Percentiles rank a stretch among this genome's conserved stretches.
Conservation (phyloP, 352 stramenopile genomes). For the Vaucheria bursata region DNA sequence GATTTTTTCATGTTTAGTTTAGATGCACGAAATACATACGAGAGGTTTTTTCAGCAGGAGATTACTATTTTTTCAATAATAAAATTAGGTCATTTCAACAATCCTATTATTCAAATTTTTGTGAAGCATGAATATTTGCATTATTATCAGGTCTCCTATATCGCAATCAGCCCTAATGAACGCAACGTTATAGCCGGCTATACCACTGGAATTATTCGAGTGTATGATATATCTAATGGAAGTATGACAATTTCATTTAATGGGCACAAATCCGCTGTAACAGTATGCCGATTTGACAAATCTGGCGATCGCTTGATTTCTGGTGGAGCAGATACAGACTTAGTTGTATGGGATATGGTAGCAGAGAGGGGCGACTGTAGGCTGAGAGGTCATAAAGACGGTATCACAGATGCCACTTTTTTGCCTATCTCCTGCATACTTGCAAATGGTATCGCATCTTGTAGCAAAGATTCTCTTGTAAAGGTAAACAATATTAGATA, state of each 20-base stretch:
- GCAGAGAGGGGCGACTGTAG: constrained; percentile 74
- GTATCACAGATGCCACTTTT: constrained; percentile 76
- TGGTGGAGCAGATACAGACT: constrained; percentile 80
- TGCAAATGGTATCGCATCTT: constrained; percentile 59
- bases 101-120: too few relatives aligned
- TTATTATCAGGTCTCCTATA: constrained; percentile 67
- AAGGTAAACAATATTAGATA: constrained; percentile 59
- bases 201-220: constrained; percentile 63
- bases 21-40: too few relatives aligned
- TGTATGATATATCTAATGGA: constrained; percentile 67
- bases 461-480: constrained; percentile 80
- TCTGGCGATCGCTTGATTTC: too few relatives aligned
- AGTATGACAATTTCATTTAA: constrained; percentile 70
- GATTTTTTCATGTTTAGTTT: too few relatives aligned
- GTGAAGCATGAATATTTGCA: too few relatives aligned
- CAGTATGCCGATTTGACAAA: constrained; percentile 23
- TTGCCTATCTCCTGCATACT: constrained; percentile 38
- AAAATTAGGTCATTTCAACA: too few relatives aligned
- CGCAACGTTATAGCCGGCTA: constrained; percentile 67
- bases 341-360: constrained; percentile 86
- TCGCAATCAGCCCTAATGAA: constrained; percentile 67
- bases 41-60: too few relatives aligned
- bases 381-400: constrained; percentile 81
- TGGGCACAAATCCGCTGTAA: constrained; percentile 59
- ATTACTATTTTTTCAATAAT: too few relatives aligned